phyloP scores from a whole-genome alignment of 495 filamentous ascomycete genomes.

The Hypoxylon cercidicola region DNA sequence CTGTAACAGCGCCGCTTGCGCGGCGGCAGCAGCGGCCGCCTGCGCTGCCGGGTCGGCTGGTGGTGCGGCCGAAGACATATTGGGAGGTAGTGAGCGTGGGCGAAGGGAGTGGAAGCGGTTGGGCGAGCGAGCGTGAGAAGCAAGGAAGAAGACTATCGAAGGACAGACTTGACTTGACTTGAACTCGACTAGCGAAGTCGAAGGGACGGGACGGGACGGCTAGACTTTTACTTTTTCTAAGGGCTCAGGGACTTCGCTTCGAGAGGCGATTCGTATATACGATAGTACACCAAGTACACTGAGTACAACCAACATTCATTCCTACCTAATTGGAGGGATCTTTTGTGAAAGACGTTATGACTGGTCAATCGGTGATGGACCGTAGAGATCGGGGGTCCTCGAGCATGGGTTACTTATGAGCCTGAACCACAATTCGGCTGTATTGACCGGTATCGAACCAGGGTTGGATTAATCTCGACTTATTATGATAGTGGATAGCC shows the following conservation, averaged over 20 bases:
- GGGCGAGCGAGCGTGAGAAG: slow-evolving; percentile 12
- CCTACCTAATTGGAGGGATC: slow-evolving; percentile 9
- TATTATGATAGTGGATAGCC: slow-evolving; percentile 40
- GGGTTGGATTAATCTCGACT: slow-evolving; percentile 40
- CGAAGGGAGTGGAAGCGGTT: no score
- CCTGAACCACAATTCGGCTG: slow-evolving; percentile 36
- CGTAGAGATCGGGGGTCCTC: slow-evolving; percentile 20
- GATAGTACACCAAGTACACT: slow-evolving; percentile 14
- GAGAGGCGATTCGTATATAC: slow-evolving; percentile 27
- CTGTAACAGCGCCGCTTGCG: slow-evolving; percentile 47
- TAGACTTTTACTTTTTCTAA: slow-evolving; percentile 24
- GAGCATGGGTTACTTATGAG: slow-evolving; percentile 32
- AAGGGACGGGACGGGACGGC: slow-evolving; percentile 12
- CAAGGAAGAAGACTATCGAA: slow-evolving; percentile 22
- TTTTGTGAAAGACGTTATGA: slow-evolving; percentile 39
- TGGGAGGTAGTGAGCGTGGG: slow-evolving; percentile 5
- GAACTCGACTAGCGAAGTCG: slow-evolving; percentile 28
- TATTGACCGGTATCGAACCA: slow-evolving; percentile 15
- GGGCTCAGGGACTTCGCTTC: slow-evolving; percentile 1
- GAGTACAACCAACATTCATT: slow-evolving; percentile 20
- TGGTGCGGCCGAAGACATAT: slow-evolving; percentile 30
- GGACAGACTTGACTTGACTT: slow-evolving; percentile 26
- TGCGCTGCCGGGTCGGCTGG: slow-evolving; percentile 28
- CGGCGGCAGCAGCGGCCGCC: slow-evolving; percentile 40
- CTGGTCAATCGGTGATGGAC: slow-evolving; percentile 36